Evolutionary conservation across 1,284 basidiomycete species (phyloP), one percentile per base, ranked within the genome.

Genomic region (Cystobasidium pallidum): DNA sequence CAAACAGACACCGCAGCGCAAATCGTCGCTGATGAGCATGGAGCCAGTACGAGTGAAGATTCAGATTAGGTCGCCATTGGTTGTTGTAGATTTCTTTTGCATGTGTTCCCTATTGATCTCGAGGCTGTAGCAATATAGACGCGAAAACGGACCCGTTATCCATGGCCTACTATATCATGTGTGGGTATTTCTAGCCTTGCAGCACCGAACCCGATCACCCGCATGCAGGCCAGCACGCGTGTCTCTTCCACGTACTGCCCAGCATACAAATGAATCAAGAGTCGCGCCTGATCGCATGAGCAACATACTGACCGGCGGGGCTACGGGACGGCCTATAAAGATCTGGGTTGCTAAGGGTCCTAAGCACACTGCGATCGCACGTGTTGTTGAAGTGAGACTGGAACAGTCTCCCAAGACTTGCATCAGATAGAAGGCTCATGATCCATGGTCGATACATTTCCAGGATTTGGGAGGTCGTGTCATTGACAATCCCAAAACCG

Each of bases 321-420:
- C 47, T 24, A 34, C 55, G 19, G 66, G 66, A 6, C 32, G 45
- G 26, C 66, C 66, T 28, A 7, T 68, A 3, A 57, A 61, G n/a
- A 70, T 70, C 39, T 70, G 67, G 67, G 58, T 70, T 30, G 55
- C 67, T 4, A 41, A 70, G 43, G 67, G 67, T 36, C 67, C 67
- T 3, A 57, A 49, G 26, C 55, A 70, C 24, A 32, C 13, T 32
- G 55, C 39, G 17, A 32, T 70, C 55, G 24, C 57, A 17, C 39
- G 45, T 32, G 41, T 51, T 10, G 57, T 70, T 30, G 43, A 70
- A 47, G 67, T 61, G 45, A 28, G 67, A 32, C 51, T 17, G 10
- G 26, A 6, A 30, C n/a, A 19, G 15, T 34, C 36, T 39, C 7
- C 15, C 26, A 26, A 39, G 17, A 24, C 39, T 41, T 58, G 55